Evolutionary conservation across 2,329 filamentous ascomycete species (phyloP).

Genomic region (Sporothrix variecibatus): DNA sequence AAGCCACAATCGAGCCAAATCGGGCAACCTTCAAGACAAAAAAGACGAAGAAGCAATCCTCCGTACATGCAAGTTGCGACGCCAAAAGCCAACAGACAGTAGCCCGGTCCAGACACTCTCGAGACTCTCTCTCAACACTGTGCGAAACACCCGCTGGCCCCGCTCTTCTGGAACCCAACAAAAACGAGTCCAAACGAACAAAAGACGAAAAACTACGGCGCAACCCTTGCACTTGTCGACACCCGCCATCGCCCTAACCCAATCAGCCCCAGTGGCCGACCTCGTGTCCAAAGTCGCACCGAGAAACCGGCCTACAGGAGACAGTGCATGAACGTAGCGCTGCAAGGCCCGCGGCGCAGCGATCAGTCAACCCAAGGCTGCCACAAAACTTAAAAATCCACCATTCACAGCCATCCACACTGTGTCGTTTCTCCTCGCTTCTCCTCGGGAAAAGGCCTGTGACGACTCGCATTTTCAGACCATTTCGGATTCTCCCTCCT

Average conservation of each 20-base stretch:
- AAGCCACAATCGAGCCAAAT: background rate
- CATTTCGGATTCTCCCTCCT: background rate
- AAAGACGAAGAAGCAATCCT: background rate
- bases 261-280: background rate
- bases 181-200: background rate
- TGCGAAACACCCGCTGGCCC: constrained; percentile 13
- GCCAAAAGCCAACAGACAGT: background rate
- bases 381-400: background rate
- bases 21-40: background rate
- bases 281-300: background rate
- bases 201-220: background rate
- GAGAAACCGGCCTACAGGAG: background rate
- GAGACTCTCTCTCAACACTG: background rate
- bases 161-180: constrained; percentile 22
- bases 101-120: background rate
- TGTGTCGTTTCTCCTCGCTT: background rate
- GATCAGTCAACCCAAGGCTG: background rate
- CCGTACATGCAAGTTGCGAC: background rate
- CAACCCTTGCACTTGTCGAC: background rate
- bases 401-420: background rate
- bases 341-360: background rate
- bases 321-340: constrained; percentile 10
- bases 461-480: background rate
- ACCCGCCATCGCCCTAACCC: background rate
- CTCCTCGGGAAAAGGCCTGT: background rate